Evolutionary conservation across 1,284 basidiomycete species (phyloP).

Genomic region (Ganoderma multipileum): DNA sequence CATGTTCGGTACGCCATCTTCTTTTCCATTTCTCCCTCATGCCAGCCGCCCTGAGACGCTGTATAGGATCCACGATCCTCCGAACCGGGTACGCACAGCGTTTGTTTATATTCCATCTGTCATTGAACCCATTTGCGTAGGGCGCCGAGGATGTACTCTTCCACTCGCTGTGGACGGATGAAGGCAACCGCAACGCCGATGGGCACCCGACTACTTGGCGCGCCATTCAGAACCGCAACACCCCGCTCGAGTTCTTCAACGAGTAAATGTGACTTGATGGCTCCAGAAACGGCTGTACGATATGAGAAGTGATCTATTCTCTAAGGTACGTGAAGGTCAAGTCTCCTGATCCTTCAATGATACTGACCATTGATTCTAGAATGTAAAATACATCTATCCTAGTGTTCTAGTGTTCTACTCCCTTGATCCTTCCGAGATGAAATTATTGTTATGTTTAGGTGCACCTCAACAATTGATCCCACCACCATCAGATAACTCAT

Average conservation of each 20-base stretch:
- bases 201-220: slow-evolving; percentile 63
- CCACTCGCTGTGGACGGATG: slow-evolving; percentile 75
- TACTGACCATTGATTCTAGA: not conserved
- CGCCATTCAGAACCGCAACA: slow-evolving; percentile 66
- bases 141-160: slow-evolving; percentile 69
- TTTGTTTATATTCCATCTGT: slow-evolving; percentile 6
- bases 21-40: not conserved
- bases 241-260: slow-evolving; percentile 76
- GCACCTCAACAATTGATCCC: too few species aligned
- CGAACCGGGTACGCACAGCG: slow-evolving; percentile 58
- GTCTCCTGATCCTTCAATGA: not conserved
- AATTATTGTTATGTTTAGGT: not conserved
- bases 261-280: slow-evolving; percentile 47
- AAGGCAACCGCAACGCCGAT: slow-evolving; percentile 58
- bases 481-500: not conserved
- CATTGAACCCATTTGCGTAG: slow-evolving; percentile 42
- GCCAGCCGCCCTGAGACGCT: not conserved
- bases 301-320: not conserved
- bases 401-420: not conserved
- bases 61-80: slow-evolving; percentile 73
- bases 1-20: slow-evolving; percentile 68
- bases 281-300: not conserved
- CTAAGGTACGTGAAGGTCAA: not conserved
- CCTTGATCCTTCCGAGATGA: not conserved
- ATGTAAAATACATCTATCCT: not conserved